Evolutionary conservation across 1,284 basidiomycete genomes (phyloP).

Genomic region (Sanghuangporus weigelae): DNA sequence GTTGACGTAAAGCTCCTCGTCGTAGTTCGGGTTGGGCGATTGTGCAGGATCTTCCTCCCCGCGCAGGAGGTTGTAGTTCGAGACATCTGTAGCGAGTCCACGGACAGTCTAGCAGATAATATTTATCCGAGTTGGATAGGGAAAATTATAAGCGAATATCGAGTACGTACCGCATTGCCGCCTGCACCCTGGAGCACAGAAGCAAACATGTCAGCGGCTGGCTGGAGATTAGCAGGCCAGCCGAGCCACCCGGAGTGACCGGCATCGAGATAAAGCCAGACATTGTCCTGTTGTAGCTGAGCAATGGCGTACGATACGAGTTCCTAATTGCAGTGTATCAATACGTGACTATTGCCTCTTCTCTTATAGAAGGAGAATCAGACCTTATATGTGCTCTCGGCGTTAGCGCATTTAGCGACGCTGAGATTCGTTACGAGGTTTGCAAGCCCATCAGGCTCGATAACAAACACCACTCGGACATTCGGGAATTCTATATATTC

Average conservation of each 20-base stretch:
- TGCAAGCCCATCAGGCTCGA: constrained; percentile 21
- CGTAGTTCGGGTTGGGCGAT: constrained; percentile 21
- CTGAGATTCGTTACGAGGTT: constrained; percentile 21
- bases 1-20: constrained; percentile 22
- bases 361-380: not conserved
- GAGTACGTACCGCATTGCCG: constrained; percentile 3
- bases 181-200: constrained; percentile 19
- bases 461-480: constrained; percentile 21
- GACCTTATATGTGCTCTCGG: constrained; percentile 20
- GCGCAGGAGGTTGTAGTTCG: constrained; percentile 21
- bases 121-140: not conserved
- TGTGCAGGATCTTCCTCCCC: constrained; percentile 21
- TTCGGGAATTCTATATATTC: constrained; percentile 18
- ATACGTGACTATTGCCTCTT: not conserved
- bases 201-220: constrained; percentile 21
- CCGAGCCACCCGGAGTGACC: constrained; percentile 23
- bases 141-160: not conserved
- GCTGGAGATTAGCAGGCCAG: constrained; percentile 21
- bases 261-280: constrained; percentile 22
- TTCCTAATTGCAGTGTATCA: not conserved
- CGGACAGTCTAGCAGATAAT: constrained; percentile 4
- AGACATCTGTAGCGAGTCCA: constrained; percentile 18
- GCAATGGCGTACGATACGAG: constrained; percentile 21
- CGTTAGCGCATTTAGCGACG: constrained; percentile 20
- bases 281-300: constrained; percentile 22